Evolutionary conservation across 2,329 filamentous ascomycete species (phyloP).

Genomic region (Fusarium siculi): DNA sequence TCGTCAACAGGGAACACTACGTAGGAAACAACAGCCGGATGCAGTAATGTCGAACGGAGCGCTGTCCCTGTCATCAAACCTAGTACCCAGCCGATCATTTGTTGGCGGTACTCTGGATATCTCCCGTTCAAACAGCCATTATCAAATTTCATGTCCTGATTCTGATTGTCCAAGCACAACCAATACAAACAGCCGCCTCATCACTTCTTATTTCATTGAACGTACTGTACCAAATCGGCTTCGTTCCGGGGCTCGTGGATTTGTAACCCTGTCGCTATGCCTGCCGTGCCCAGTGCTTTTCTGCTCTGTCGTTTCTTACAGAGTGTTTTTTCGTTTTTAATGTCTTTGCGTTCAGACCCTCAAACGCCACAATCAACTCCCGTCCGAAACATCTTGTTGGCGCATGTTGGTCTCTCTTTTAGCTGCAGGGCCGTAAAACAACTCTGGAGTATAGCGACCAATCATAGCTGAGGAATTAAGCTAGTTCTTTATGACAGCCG

Average conservation of each 20-base stretch:
- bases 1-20: constrained; percentile 14
- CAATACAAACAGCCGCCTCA: not conserved
- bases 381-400: constrained; percentile 6
- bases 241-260: not conserved
- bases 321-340: not conserved
- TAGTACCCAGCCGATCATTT: not conserved
- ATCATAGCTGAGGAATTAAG: not conserved
- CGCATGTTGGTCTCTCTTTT: constrained; percentile 3
- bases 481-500: constrained; percentile 2
- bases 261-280: constrained; percentile 10
- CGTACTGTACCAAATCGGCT: constrained; percentile 15
- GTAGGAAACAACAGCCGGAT: not conserved
- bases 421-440: constrained; percentile 13
- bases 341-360: constrained; percentile 22
- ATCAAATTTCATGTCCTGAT: not conserved
- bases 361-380: constrained; percentile 21
- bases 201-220: not conserved
- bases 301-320: constrained; percentile 16
- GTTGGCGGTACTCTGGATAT: not conserved
- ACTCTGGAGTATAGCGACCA: not conserved
- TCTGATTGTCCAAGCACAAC: not conserved
- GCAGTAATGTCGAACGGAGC: constrained; percentile 10
- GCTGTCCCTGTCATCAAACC: constrained; percentile 14
- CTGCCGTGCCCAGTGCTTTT: constrained; percentile 10
- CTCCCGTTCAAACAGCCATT: constrained; percentile 12